These are phyloP conservation scores for Hypoxylon intermedium DNA, from an alignment of 495 filamentous ascomycete genomes.

Conservation along the genomic window DNA sequence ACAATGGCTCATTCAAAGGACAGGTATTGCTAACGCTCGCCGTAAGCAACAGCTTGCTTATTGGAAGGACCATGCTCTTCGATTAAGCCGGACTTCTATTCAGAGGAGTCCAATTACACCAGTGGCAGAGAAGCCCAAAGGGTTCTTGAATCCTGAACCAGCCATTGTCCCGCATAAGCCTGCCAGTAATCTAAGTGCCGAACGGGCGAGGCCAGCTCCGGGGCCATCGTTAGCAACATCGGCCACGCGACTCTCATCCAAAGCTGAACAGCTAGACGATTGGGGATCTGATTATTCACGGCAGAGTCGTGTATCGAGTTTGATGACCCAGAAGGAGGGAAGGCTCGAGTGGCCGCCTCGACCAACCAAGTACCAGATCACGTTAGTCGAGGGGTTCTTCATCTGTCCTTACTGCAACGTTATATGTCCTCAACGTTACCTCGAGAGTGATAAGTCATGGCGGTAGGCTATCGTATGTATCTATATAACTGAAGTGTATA, in stretches of 20 bases:
- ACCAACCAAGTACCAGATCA: constrained; percentile 1
- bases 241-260: neutral
- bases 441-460: constrained; percentile 14
- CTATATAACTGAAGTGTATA: neutral
- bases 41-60: constrained; percentile 41
- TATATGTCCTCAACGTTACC: constrained; percentile 27
- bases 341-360: constrained; percentile 13
- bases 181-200: neutral
- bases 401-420: constrained; percentile 36
- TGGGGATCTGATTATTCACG: constrained; percentile 14
- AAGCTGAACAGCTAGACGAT: neutral
- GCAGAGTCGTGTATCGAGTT: constrained; percentile 10
- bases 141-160: neutral
- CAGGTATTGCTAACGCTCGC: constrained; percentile 30
- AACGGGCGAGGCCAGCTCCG: neutral
- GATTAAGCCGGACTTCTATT: constrained; percentile 14
- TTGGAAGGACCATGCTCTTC: constrained; percentile 37
- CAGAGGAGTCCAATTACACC: neutral
- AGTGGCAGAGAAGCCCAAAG: neutral
- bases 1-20: constrained; percentile 26
- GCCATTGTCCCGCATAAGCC: neutral
- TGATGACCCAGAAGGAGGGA: neutral
- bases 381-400: constrained; percentile 12
- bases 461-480: neutral
- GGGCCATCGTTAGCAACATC: constrained; percentile 2